Base-by-base conservation (phyloP, 106 monocot genomes). In the Agapanthus africanus region DNA sequence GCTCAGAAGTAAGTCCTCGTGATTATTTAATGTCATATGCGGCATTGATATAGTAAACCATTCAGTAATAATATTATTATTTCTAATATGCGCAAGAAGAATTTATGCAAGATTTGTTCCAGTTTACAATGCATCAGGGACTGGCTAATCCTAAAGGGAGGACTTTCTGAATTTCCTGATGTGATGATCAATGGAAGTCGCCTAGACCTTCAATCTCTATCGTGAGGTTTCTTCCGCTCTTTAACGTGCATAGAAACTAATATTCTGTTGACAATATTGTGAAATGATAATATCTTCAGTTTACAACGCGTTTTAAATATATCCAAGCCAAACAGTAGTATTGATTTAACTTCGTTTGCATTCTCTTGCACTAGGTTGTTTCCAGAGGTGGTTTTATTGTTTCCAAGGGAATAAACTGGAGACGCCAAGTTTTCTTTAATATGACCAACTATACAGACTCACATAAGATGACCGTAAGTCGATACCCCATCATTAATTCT, bases 401-500 rank as follows among this genome's bases (percentile, higher is more conserved):
- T 38, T 84, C 81, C 13, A 88, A 88, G 79, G 84, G 84, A 16
- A 88, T 88, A 54, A 88, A 88, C 37, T 88, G 88, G 88, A 88
- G 79, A 63, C 84, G 88, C 0, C 88, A 88, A 71, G 82, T 88
- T 65, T 88, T 88, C 71, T 84, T 84, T 47, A 88, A 88, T 68
- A 88, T 88, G 88, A 63, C 79, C 49, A 88, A 88, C 76, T 81
- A 88, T 70, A 84, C 88, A 50, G 52, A 77, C 18, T 79, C 81
- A 34, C 81, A 88, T 46, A 81, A 71, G 68, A 88, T 84, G 84
- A 88, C 82, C 10, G 88, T 88, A 82, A 49, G 70, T 70, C 40
- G 7, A 35, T 28, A 15, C 30, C 34, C 52, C n/a, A n/a, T n/a
- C n/a, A n/a, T n/a, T 36, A 35, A n/a, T n/a, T 40, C 30, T 21